phyloP scores from a whole-genome alignment of 257 asterid genomes.

The Przewalskia tangutica region DNA sequence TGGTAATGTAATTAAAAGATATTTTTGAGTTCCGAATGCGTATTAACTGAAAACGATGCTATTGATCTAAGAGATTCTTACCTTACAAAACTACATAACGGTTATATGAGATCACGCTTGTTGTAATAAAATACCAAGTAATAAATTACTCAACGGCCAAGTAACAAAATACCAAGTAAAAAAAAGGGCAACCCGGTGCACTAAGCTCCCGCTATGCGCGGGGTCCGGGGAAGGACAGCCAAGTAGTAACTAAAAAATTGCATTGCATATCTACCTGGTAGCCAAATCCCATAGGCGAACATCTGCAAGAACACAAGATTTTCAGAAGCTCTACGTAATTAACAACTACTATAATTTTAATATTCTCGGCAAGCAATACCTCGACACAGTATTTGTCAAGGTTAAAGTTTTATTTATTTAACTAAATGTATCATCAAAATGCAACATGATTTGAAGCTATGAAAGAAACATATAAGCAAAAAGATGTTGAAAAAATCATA shows the following conservation, averaged over 20 bases:
- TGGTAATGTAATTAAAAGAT: background rate
- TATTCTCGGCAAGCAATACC: background rate
- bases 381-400: background rate
- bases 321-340: background rate
- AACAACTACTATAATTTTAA: background rate
- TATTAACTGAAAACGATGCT: background rate
- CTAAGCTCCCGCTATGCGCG: slow-evolving; percentile 35
- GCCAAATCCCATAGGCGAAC: slow-evolving; percentile 97
- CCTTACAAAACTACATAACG: background rate
- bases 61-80: background rate
- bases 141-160: too few species aligned
- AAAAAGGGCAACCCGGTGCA: too few species aligned
- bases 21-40: background rate
- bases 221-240: too few species aligned
- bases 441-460: background rate
- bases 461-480: background rate
- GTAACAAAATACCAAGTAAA: slow-evolving; percentile 7
- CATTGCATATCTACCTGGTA: slow-evolving; percentile 38
- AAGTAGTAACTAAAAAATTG: background rate
- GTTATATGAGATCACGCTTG: background rate
- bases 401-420: background rate
- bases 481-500: slow-evolving; percentile 4
- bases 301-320: slow-evolving; percentile 39
- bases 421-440: background rate
- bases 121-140: background rate